Percentiles rank a stretch among this genome's conserved stretches.
Evolutionary conservation across 805 yeast genomes (phyloP).

Genomic region (Ogataea saltuana): DNA sequence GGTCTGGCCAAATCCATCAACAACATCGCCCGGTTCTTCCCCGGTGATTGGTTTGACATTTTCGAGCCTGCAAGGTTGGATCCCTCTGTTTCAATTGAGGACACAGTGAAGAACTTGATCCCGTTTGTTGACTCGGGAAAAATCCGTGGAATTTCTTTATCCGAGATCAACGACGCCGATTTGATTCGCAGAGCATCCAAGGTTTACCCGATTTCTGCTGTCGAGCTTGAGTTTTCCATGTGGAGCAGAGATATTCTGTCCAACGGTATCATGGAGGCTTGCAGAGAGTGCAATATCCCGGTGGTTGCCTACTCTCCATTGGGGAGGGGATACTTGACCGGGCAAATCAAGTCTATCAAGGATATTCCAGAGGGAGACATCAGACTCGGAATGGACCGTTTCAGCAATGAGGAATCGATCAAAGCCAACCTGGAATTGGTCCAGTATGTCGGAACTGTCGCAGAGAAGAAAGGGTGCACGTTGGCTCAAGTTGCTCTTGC

Average conservation of each 20-base stretch:
- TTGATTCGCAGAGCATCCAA: conserved; percentile 60
- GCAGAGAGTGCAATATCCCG: conserved; percentile 60
- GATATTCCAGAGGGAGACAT: conserved; percentile 60
- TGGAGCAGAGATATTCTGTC: conserved; percentile 59
- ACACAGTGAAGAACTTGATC: conserved; percentile 55
- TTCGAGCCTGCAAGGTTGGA: conserved; percentile 79
- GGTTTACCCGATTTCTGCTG: conserved; percentile 60
- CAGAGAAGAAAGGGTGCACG: conserved; percentile 47
- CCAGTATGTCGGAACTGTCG: conserved; percentile 48
- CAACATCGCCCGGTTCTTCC: conserved; percentile 38
- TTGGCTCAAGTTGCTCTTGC: conserved; percentile 72
- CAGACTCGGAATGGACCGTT: conserved; percentile 53
- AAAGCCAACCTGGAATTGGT: conserved; percentile 53
- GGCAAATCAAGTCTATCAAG: conserved; percentile 45
- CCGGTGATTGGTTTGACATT: conserved; percentile 25
- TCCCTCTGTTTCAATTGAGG: conserved; percentile 53
- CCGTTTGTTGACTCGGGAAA: conserved; percentile 62
- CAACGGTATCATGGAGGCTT: conserved; percentile 64
- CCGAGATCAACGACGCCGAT: conserved; percentile 63
- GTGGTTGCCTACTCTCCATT: conserved; percentile 82
- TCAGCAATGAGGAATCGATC: conserved; percentile 53
- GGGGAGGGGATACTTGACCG: conserved; percentile 77
- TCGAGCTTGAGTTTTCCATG: conserved; percentile 79
- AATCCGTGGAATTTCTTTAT: conserved; percentile 69
- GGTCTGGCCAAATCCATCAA: conserved; percentile 50